Conservation (phyloP, 2,329 filamentous ascomycete species). For the Clonostachys byssicola region DNA sequence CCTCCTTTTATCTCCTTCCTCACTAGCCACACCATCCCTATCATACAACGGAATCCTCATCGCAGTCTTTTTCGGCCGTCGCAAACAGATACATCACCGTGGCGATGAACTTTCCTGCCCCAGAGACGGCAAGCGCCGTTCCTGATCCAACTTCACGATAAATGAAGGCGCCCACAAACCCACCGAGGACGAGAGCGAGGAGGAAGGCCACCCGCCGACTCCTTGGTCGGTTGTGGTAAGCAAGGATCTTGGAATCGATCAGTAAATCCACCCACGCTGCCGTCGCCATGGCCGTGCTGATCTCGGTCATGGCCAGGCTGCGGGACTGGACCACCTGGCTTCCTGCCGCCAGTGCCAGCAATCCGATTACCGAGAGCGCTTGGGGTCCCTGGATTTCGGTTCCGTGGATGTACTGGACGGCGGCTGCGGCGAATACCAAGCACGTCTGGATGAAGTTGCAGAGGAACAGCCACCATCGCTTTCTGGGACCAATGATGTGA, state of each 20-base stretch:
- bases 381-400: slow-evolving; percentile 22
- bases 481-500: slow-evolving; percentile 43
- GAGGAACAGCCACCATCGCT: slow-evolving; percentile 47
- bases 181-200: slow-evolving; percentile 37
- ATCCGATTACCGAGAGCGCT: slow-evolving; percentile 38
- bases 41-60: not conserved
- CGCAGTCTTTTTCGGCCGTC: slow-evolving; percentile 17
- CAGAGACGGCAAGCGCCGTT: slow-evolving; percentile 36
- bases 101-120: slow-evolving; percentile 38
- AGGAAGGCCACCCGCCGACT: slow-evolving; percentile 48
- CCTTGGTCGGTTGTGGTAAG: slow-evolving; percentile 49
- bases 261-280: slow-evolving; percentile 58
- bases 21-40: not conserved
- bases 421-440: slow-evolving; percentile 48
- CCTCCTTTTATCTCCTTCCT: not conserved
- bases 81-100: slow-evolving; percentile 38
- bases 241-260: slow-evolving; percentile 52
- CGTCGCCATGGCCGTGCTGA: slow-evolving; percentile 62
- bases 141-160: slow-evolving; percentile 36
- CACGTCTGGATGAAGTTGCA: slow-evolving; percentile 50
- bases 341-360: slow-evolving; percentile 52
- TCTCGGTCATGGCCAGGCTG: slow-evolving; percentile 52
- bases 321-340: slow-evolving; percentile 56
- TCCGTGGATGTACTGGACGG: slow-evolving; percentile 38
- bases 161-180: slow-evolving; percentile 46